Percentiles rank a stretch among this genome's conserved stretches.
Evolutionary conservation across 2,329 filamentous ascomycete species (phyloP).

Genomic region (Cladosporium sp.): DNA sequence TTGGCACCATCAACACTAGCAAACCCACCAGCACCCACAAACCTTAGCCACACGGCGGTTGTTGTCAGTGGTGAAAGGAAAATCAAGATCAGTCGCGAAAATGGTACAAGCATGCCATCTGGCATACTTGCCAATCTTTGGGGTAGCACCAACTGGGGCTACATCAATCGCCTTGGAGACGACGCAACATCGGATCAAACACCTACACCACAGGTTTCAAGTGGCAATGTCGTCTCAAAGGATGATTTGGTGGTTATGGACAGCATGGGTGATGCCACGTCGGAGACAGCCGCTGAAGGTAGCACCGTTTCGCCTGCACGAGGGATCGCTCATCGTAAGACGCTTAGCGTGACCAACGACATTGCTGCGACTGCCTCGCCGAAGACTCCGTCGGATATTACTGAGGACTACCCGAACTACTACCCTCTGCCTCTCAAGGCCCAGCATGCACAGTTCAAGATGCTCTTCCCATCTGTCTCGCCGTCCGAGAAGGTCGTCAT

Average conservation of each 20-base stretch:
- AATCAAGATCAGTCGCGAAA: constrained; percentile 54
- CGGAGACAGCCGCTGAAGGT: constrained; percentile 1
- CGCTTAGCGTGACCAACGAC: constrained; percentile 22
- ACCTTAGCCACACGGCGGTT: constrained; percentile 80
- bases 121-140: constrained; percentile 90
- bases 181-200: constrained; percentile 37
- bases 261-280: constrained; percentile 9
- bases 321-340: constrained; percentile 25
- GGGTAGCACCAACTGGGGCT: constrained; percentile 81
- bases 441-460: constrained; percentile 88
- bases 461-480: constrained; percentile 79
- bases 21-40: constrained; percentile 77
- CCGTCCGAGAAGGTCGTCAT: constrained; percentile 78
- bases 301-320: not conserved
- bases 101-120: constrained; percentile 69
- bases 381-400: constrained; percentile 21
- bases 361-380: constrained; percentile 4
- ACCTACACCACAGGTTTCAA: not conserved
- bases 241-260: constrained; percentile 17
- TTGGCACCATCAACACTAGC: constrained; percentile 80
- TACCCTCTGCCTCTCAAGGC: constrained; percentile 71
- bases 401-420: constrained; percentile 62
- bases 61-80: constrained; percentile 73
- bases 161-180: constrained; percentile 58
- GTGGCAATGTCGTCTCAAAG: not conserved